Conservation (phyloP, 2,329 filamentous ascomycete species). For the Tolypocladium paradoxum region DNA sequence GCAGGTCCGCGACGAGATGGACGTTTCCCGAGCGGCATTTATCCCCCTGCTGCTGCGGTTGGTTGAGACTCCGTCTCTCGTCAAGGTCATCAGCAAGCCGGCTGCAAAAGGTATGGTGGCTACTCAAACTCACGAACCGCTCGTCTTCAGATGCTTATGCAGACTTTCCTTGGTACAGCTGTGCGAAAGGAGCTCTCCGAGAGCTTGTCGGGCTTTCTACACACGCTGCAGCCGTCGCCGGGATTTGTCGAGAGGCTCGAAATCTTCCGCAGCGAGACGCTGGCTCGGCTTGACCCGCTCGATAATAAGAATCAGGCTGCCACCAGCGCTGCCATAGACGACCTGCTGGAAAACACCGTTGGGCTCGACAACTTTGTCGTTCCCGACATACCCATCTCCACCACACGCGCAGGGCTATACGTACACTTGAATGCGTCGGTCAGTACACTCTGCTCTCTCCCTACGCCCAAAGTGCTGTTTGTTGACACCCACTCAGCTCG, state of each 20-base stretch:
- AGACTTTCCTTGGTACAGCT: slow-evolving; percentile 17
- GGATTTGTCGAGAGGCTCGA: slow-evolving; percentile 44
- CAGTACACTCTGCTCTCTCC: slow-evolving; percentile 17
- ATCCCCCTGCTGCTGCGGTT: slow-evolving; percentile 52
- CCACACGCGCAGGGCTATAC: slow-evolving; percentile 74
- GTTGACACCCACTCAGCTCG: slow-evolving; percentile 42
- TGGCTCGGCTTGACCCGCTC: slow-evolving; percentile 42
- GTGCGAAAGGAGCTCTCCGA: slow-evolving; percentile 38
- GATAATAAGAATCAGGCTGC: slow-evolving; percentile 40
- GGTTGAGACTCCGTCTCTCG: slow-evolving; percentile 46
- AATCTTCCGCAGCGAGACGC: slow-evolving; percentile 44
- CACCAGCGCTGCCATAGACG: slow-evolving; percentile 39
- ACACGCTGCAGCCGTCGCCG: slow-evolving; percentile 45
- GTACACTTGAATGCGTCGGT: slow-evolving; percentile 76
- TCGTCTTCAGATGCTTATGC: neutral
- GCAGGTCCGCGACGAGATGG: slow-evolving; percentile 45
- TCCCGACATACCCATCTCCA: slow-evolving; percentile 57
- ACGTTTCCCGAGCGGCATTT: slow-evolving; percentile 49
- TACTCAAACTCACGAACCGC: neutral
- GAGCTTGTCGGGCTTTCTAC: slow-evolving; percentile 42
- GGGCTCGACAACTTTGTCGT: slow-evolving; percentile 44
- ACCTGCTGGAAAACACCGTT: slow-evolving; percentile 46
- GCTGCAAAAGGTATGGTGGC: slow-evolving; percentile 37
- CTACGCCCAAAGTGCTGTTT: neutral
- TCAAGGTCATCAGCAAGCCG: slow-evolving; percentile 41